Base-by-base conservation (phyloP, 2,329 filamentous ascomycete genomes). In the Aspergillaceae sp. region DNA sequence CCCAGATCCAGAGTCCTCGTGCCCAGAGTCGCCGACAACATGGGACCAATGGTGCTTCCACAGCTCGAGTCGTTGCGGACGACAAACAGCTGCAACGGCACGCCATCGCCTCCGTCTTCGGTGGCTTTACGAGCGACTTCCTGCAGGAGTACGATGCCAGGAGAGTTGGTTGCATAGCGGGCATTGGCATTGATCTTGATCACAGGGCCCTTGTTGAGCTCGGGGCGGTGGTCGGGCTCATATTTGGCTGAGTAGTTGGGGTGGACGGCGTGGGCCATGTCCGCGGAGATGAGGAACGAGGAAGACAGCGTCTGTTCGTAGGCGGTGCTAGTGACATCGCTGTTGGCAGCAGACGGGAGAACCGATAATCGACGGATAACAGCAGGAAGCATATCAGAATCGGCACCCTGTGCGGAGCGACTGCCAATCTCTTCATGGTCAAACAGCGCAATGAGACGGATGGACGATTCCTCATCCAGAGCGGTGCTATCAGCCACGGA, bases 181-280 rank as follows among this genome's bases (percentile, higher is more conserved):
- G 92, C 88, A 67, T 97, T 98, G 52, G 92, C 92, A 64, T 98
- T 98, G 74, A 98, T 79, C 73, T 98, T 98, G 74, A 98, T 89
- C 40, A 97, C 91, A 3, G 87, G 87, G 43, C 92, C 92, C 67
- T 88, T 87, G 77, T 98, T 98, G 79, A 98, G 94, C 68, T 90
- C 84, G 4, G 92, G 92, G 54, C 87, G 81, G 71, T 98, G 92
- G 57, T 87, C 86, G 33, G 81, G 70, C 72, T 98, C 92, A 70
- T 97, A 95, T 70, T 97, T 97, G 56, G 73, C 81, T 4, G 83
- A 77, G 66, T 96, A 98, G 73, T 98, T 98, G 47, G 92, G 92
- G 68, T 98, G 88, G 9, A 98, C 83, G 4, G 86, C 86, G 72
- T 98, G 92, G 1, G 92, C 90, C 92, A 98, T 97, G 65, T 98